Conservation (phyloP, 352 stramenopile genomes). For the Phytophthora cactorum region DNA sequence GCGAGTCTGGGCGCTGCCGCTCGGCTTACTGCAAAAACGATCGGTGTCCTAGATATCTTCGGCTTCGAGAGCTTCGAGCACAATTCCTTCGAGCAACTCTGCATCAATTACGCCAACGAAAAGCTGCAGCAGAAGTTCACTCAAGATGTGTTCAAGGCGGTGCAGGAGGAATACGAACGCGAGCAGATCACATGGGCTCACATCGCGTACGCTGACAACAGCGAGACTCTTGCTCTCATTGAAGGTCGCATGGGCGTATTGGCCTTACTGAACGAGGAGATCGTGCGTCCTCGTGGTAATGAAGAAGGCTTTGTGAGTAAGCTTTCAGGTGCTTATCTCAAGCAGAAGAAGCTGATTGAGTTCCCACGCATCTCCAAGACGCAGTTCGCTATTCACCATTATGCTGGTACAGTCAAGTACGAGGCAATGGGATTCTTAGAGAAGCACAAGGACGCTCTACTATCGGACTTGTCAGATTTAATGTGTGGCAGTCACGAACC, state of each 20-base stretch:
- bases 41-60: slow-evolving; percentile 93
- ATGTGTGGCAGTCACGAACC: slow-evolving; percentile 58
- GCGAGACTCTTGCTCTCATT: slow-evolving; percentile 72
- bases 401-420: slow-evolving; percentile 94
- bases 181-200: slow-evolving; percentile 82
- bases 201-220: slow-evolving; percentile 86
- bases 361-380: slow-evolving; percentile 74
- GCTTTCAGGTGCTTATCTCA: slow-evolving; percentile 51
- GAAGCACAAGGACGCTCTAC: slow-evolving; percentile 95
- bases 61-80: slow-evolving; percentile 89
- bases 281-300: slow-evolving; percentile 77
- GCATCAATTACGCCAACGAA: slow-evolving; percentile 97
- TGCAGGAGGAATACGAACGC: slow-evolving; percentile 68
- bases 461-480: slow-evolving; percentile 90
- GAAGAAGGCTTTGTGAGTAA: slow-evolving; percentile 75
- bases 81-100: slow-evolving; percentile 95
- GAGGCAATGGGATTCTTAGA: slow-evolving; percentile 92
- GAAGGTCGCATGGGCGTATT: slow-evolving; percentile 82
- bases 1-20: slow-evolving; percentile 49
- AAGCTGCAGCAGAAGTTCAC: slow-evolving; percentile 91
- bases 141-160: slow-evolving; percentile 67
- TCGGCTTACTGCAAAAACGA: slow-evolving; percentile 41
- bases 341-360: slow-evolving; percentile 67
- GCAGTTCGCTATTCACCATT: slow-evolving; percentile 94
- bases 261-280: slow-evolving; percentile 87